Evolutionary conservation across 371 early-diverging fungal species (phyloP), one percentile per base, ranked within the genome.

Genomic region (Apophysomyces trapeziformis): DNA sequence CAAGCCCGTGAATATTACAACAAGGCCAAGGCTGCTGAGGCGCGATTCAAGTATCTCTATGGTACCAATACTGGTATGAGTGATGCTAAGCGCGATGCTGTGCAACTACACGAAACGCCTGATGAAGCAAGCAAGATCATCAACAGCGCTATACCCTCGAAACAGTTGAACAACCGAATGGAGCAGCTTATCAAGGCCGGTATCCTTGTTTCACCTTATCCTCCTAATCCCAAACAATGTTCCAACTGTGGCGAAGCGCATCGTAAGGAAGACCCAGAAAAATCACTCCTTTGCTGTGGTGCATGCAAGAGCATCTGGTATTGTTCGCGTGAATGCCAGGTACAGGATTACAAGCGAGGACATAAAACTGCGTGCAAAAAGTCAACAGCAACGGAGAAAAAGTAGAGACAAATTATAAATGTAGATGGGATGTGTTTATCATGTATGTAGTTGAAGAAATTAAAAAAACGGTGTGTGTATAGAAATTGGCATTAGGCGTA

Each of bases 291-390:
- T 61, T 81, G 82, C 73, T 88, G 88, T 68, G 82, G 81, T 73
- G 86, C 80, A 58, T 88, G 88, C 74, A 79, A 73, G 74, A 79
- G 80, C 67, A 85, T 86, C 43, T 86, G 86, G 73, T 88, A 88
- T 66, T 88, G 88, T 71, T 82, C 82, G 63, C 79, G 85, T 65
- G 86, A 86, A 8, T 88, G 88, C 72, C 88, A 88, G 73, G 83
- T 82, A 18, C 63, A 69, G 16, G 85, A 88, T 69, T 88, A 80
- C 66, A 85, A 82, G 72, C 36, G 70, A 16, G 61, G 72, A 37
- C 88, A 87, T 66, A 87, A 87, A 68, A 62, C 70, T 65, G 73
- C 64, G 50, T 87, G 88, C 75, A 84, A 77, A 67, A 68, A 69
- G 62, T 7, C 43, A 36, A 43, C n/a, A 11, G 11, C 37, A 63